Percentiles rank a stretch among this genome's conserved stretches.
These are phyloP conservation scores for Colletotrichum sp. DNA, from an alignment of 2,329 filamentous ascomycete genomes.

Conservation along the genomic window DNA sequence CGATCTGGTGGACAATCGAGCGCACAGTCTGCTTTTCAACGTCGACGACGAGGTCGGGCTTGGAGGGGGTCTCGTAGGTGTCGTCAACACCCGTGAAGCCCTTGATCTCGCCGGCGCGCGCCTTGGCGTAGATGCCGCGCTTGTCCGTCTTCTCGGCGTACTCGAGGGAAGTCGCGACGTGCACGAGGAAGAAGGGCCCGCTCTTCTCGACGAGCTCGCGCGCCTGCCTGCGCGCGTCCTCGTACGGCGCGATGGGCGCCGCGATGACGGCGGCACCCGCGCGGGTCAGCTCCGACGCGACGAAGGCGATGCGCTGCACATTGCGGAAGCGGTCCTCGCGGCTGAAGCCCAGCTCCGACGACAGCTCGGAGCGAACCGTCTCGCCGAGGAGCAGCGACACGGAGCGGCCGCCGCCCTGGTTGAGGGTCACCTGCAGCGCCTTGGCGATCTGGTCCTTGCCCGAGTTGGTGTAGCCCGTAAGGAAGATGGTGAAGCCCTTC, in stretches of 20 bases:
- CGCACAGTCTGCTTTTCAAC: constrained; percentile 85
- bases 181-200: constrained; percentile 92
- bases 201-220: constrained; percentile 86
- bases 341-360: constrained; percentile 93
- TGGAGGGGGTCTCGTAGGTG: constrained; percentile 85
- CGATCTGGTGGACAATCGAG: constrained; percentile 95
- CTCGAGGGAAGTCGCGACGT: constrained; percentile 92
- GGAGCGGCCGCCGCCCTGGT: constrained; percentile 95
- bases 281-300: constrained; percentile 91
- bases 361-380: constrained; percentile 92
- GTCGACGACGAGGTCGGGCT: constrained; percentile 86
- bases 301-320: constrained; percentile 95
- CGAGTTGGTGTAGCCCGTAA: constrained; percentile 95
- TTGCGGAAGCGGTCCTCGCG: constrained; percentile 92
- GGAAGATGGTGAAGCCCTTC: constrained; percentile 98
- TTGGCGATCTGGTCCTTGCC: constrained; percentile 97
- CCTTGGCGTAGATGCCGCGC: constrained; percentile 85
- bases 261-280: constrained; percentile 95
- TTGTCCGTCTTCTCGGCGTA: constrained; percentile 95
- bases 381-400: constrained; percentile 95
- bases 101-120: constrained; percentile 89
- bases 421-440: constrained; percentile 94
- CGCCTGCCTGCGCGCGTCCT: constrained; percentile 76
- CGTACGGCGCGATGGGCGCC: constrained; percentile 93
- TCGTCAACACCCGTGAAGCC: constrained; percentile 98